These are phyloP conservation scores for Yamadazyma atmosphaerica DNA, from an alignment of 1,139 yeast genomes.

Conservation along the genomic window DNA sequence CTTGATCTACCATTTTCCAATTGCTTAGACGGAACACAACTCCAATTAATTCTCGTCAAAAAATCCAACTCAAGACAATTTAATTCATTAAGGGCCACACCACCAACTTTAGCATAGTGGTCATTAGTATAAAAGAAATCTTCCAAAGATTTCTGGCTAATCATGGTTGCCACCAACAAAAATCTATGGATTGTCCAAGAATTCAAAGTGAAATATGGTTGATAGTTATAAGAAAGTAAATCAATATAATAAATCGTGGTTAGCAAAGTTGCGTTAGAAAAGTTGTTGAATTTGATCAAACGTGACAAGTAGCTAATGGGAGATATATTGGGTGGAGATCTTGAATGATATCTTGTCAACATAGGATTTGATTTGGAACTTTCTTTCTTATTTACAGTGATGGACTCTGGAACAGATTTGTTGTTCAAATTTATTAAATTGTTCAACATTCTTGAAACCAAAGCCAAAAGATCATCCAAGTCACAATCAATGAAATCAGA, in stretches of 20 bases:
- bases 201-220: conserved; percentile 76
- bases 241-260: conserved; percentile 89
- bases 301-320: conserved; percentile 75
- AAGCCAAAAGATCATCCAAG: conserved; percentile 63
- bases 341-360: conserved; percentile 87
- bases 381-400: conserved; percentile 20
- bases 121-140: conserved; percentile 92
- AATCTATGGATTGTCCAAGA: conserved; percentile 93
- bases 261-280: conserved; percentile 79
- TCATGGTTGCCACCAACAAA: conserved; percentile 84
- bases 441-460: conserved; percentile 78
- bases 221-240: conserved; percentile 71
- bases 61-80: conserved; percentile 89
- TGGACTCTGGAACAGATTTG: conserved; percentile 39
- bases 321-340: conserved; percentile 89
- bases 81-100: conserved; percentile 81
- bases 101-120: conserved; percentile 96
- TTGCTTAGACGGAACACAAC: conserved; percentile 42
- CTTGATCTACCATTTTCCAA: conserved; percentile 24
- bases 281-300: conserved; percentile 77
- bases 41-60: conserved; percentile 75
- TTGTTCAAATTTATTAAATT: conserved; percentile 74
- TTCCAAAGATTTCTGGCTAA: conserved; percentile 89
- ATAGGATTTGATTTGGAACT: conserved; percentile 19
- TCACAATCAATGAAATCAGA: conserved; percentile 64